Evolutionary conservation across 106 monocot genomes (phyloP).

Genomic region (Vanilla planifolia): DNA sequence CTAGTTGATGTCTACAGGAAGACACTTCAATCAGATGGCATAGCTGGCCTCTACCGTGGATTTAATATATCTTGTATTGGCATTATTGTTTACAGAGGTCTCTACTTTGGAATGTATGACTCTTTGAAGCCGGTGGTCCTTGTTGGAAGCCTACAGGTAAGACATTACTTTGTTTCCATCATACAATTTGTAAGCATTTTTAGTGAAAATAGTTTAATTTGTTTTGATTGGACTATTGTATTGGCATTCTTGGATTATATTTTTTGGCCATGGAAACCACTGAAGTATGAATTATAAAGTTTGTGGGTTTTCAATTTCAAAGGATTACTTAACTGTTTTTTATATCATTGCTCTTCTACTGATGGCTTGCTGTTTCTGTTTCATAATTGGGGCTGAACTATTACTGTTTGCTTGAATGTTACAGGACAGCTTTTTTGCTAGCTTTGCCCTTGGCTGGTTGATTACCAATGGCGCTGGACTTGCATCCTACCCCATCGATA

Average conservation of each 20-base stretch:
- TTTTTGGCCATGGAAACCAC: background rate
- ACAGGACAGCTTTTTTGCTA: constrained; percentile 57
- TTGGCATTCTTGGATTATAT: background rate
- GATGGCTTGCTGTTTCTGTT: background rate
- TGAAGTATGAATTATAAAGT: background rate
- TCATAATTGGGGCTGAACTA: background rate
- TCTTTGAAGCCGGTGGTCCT: constrained; percentile 54
- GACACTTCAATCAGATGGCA: constrained; percentile 35
- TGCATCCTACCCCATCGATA: constrained; percentile 51
- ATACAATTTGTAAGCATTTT: no score
- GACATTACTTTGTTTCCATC: background rate
- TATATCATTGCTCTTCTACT: background rate
- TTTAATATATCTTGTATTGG: constrained; percentile 54
- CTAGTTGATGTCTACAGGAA: constrained; percentile 50
- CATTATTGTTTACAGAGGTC: constrained; percentile 48
- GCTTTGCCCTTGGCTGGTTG: constrained; percentile 48
- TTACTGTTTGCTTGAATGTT: background rate
- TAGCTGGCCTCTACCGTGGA: constrained; percentile 49
- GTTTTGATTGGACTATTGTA: background rate
- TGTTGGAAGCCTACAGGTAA: constrained; percentile 39
- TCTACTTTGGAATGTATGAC: constrained; percentile 57
- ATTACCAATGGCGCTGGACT: constrained; percentile 52
- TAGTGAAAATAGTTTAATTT: no score
- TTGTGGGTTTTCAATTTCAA: background rate
- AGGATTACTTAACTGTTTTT: background rate